A percentile compares a stretch with the other conserved stretches of the same genome.
phyloP scores from a whole-genome alignment of 176 grass and related monocot genomes.

The Melocanna baccifera region DNA sequence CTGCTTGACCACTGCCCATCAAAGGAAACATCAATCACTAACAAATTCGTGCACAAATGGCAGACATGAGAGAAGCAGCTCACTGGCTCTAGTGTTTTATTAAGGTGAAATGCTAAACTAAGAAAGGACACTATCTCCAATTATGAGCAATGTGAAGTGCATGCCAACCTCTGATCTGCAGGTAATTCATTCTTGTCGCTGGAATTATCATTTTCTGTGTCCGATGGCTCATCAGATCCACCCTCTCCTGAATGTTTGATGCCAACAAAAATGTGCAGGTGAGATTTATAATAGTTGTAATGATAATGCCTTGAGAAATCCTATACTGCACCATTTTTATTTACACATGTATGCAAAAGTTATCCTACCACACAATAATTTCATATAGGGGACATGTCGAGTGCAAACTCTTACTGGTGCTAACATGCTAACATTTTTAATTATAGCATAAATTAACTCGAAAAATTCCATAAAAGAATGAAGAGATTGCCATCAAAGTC shows the following conservation, averaged over 20 bases:
- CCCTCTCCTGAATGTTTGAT: constrained; percentile 50
- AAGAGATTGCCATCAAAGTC: background rate
- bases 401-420: background rate
- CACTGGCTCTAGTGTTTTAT: background rate
- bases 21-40: constrained; percentile 27
- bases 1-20: constrained; percentile 37
- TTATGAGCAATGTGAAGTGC: constrained; percentile 38
- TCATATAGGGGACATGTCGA: background rate
- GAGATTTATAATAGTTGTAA: constrained; percentile 27
- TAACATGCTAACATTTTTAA: background rate
- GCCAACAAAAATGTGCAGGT: constrained; percentile 43
- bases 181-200: constrained; percentile 49
- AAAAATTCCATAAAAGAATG: background rate
- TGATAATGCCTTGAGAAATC: constrained; percentile 34
- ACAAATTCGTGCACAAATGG: background rate
- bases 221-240: constrained; percentile 53
- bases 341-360: constrained; percentile 5
- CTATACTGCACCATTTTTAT: background rate
- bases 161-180: constrained; percentile 44
- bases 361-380: background rate
- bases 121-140: constrained; percentile 31
- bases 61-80: background rate
- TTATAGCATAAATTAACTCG: background rate
- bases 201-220: constrained; percentile 50
- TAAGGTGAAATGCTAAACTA: background rate